A percentile compares a stretch with the other conserved stretches of the same genome.
Conservation (phyloP, 2,329 filamentous ascomycete genomes). For the Claviceps lovelessii region DNA sequence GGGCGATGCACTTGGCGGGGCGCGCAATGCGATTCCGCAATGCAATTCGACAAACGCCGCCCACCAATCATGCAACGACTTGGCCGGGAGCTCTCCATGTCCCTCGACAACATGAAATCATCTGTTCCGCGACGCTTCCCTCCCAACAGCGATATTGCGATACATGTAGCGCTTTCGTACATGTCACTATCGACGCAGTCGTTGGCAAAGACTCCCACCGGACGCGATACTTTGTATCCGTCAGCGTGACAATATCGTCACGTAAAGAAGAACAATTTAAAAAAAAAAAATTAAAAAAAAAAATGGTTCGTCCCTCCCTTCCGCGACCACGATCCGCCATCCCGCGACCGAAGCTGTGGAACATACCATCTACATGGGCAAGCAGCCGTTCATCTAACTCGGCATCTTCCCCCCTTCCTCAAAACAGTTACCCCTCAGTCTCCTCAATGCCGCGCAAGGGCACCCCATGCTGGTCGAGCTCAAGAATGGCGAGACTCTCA, state of each 20-base stretch:
- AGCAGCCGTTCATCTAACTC: not conserved
- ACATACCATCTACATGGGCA: not conserved
- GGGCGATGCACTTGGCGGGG: slow-evolving; percentile 18
- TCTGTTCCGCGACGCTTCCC: no score
- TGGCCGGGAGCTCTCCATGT: not conserved
- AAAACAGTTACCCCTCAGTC: slow-evolving; percentile 53
- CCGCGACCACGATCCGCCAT: not conserved
- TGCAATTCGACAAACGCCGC: no score
- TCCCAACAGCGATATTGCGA: not conserved
- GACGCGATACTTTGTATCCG: not conserved
- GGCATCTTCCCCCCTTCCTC: not conserved
- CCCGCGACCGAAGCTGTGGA: not conserved
- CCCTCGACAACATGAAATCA: not conserved
- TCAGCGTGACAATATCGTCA: not conserved
- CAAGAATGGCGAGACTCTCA: slow-evolving; percentile 94
- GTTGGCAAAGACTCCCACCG: no score
- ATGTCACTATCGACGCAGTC: not conserved
- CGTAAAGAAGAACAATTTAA: no score
- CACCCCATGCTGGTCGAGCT: slow-evolving; percentile 96
- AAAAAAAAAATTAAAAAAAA: no score
- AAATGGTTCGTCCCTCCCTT: not conserved
- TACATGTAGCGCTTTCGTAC: not conserved
- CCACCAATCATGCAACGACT: no score
- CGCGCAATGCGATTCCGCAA: not conserved
- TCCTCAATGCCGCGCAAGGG: slow-evolving; percentile 90